These are phyloP conservation scores for Boletus patriciae DNA, from an alignment of 768 basidiomycete species.

Conservation along the genomic window DNA sequence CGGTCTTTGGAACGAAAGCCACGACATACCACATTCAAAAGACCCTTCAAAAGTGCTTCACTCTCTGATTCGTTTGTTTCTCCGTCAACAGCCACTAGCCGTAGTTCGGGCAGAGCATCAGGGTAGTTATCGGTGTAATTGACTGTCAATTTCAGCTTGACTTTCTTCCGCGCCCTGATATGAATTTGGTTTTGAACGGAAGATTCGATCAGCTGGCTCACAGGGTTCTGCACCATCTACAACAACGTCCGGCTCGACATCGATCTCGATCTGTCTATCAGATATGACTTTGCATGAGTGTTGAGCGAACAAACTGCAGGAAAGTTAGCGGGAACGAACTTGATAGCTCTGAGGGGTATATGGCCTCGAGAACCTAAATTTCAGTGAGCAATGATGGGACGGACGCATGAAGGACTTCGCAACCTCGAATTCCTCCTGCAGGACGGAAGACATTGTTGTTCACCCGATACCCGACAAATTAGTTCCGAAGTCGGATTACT, in stretches of 20 bases:
- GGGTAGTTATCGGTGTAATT: slow-evolving; percentile 84
- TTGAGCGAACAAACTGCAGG: slow-evolving; percentile 43
- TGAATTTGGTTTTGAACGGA: slow-evolving; percentile 9
- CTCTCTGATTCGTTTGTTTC: slow-evolving; percentile 62
- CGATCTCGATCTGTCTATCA: slow-evolving; percentile 77
- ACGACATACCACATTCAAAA: slow-evolving; percentile 54
- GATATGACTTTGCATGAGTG: slow-evolving; percentile 71
- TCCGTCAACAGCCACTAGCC: slow-evolving; percentile 62
- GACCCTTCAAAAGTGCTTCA: slow-evolving; percentile 51
- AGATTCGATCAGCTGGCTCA: slow-evolving; percentile 34
- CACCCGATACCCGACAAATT: slow-evolving; percentile 29
- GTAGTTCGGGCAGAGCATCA: slow-evolving; percentile 73
- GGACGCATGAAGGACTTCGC: slow-evolving; percentile 11
- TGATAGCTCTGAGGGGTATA: slow-evolving; percentile 91
- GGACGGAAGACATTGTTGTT: slow-evolving; percentile 52
- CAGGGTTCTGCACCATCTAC: slow-evolving; percentile 58
- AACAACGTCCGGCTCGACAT: slow-evolving; percentile 82
- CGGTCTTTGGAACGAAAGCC: slow-evolving; percentile 6
- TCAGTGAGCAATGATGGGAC: slow-evolving; percentile 10
- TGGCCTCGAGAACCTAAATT: slow-evolving; percentile 84
- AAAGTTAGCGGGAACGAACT: slow-evolving; percentile 61
- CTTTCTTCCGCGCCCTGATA: slow-evolving; percentile 45
- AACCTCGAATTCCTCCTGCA: slow-evolving; percentile 93
- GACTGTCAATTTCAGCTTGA: slow-evolving; percentile 70
- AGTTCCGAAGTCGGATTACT: slow-evolving; percentile 18